These are phyloP conservation scores for Miscanthus lutarioriparius DNA, from an alignment of 176 grass and related monocot genomes.

Conservation along the genomic window DNA sequence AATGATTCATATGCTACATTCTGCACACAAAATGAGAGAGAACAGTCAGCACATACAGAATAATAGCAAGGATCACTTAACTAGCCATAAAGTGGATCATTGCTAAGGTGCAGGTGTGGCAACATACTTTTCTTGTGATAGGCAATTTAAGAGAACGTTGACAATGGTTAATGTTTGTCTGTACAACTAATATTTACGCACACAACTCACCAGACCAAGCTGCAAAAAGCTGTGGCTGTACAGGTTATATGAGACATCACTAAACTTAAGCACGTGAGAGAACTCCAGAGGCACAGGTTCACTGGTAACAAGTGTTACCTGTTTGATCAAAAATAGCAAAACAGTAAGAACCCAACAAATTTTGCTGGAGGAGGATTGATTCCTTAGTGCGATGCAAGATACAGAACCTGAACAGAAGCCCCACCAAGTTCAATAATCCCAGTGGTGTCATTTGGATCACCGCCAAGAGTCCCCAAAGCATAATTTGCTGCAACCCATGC, in stretches of 20 bases:
- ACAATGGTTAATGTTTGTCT: not conserved
- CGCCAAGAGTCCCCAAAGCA: constrained; percentile 63
- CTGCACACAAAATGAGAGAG: constrained; percentile 42
- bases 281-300: constrained; percentile 61
- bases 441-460: constrained; percentile 54
- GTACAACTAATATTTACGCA: constrained; percentile 15
- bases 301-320: constrained; percentile 74
- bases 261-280: constrained; percentile 62
- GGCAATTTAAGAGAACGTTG: not conserved
- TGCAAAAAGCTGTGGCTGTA: constrained; percentile 90
- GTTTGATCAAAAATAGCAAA: constrained; percentile 10
- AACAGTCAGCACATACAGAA: constrained; percentile 30
- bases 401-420: constrained; percentile 76
- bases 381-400: constrained; percentile 29
- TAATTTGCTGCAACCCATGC: constrained; percentile 93
- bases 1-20: constrained; percentile 92
- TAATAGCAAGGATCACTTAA: not conserved
- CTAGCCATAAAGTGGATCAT: not conserved
- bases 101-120: not conserved
- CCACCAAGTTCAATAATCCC: constrained; percentile 95
- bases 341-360: constrained; percentile 1
- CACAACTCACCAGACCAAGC: constrained; percentile 75
- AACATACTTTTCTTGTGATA: not conserved
- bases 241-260: constrained; percentile 71
- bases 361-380: not conserved